Evolutionary conservation across 1,284 basidiomycete species (phyloP), one percentile per base, ranked within the genome.

Genomic region (Macrocybe sp.): DNA sequence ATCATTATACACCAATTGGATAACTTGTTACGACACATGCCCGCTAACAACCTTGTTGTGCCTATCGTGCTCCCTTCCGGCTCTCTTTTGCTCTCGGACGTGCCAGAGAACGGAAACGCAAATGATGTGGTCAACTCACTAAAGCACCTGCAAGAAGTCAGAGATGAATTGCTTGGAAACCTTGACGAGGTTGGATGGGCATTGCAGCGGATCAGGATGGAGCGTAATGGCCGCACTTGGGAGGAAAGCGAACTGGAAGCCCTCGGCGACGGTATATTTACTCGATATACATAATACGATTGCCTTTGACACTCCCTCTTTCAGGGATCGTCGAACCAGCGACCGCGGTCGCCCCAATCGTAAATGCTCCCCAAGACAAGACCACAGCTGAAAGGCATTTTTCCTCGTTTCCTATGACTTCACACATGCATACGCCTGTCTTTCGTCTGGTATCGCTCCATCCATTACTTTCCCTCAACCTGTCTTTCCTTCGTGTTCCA

Each of bases 361-460:
- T 88, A 31, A 70, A 73, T 55, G 55, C 62, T 41, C 49, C 67
- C 8, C 55, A 66, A 34, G 55, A 66, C 37, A 65, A 64, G 34
- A 64, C 70, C n/a, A 58, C 66, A 4, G 59, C 65, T 30, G 66
- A 75, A 44, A 70, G 78, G 29, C 78, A 81, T 54, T 88, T 88
- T 64, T 87, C 87, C 8, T 74, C 81, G 8, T 91, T 89, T 59
- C 78, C 81, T 3, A 67, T 87, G 49, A 86, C 86, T 1, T 78
- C 79, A 0, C 83, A 87, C 61, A 69, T 89, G 9, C 84, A 87
- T 61, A 72, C 74, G 2, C 83, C 88, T 9, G 65, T 74, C 7
- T 63, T 92, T 33, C 83, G 88, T 4, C 69, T 92, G 22, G 81
- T 92, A 1, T 87, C 85, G 1, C 71, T 83, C 3, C 79, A 89